Conservation (phyloP, 2,329 filamentous ascomycete genomes). For the Talaromyces amestolkiae region DNA sequence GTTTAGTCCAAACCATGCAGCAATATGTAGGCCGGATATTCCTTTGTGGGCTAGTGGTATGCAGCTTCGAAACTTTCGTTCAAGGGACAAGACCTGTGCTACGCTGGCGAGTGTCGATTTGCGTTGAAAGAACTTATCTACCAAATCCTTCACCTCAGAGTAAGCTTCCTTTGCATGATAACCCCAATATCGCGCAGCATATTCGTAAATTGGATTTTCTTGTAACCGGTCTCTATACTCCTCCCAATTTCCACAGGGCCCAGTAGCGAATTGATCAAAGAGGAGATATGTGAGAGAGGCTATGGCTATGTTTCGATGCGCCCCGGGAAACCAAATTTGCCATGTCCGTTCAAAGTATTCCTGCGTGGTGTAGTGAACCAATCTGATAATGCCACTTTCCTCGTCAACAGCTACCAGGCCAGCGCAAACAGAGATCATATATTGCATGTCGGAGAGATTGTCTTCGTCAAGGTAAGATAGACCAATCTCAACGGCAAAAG, state of each 20-base stretch:
- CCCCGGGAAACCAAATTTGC: constrained; percentile 45
- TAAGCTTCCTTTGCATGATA: constrained; percentile 16
- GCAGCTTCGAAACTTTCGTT: background rate
- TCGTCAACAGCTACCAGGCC: constrained; percentile 36
- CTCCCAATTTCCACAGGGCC: background rate
- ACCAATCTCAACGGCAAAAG: constrained; percentile 39
- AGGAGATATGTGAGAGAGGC: constrained; percentile 27
- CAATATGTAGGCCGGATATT: background rate
- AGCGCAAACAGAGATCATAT: constrained; percentile 29
- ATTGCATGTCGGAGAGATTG: constrained; percentile 35
- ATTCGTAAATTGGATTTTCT: constrained; percentile 22
- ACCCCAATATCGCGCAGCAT: constrained; percentile 23
- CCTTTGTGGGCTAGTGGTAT: background rate
- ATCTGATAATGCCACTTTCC: constrained; percentile 29
- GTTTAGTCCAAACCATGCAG: background rate
- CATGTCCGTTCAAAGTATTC: constrained; percentile 42
- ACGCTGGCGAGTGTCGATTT: background rate
- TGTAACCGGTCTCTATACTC: background rate
- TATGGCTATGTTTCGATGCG: constrained; percentile 20
- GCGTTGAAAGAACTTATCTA: background rate
- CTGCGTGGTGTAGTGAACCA: constrained; percentile 33
- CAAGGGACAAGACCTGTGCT: background rate
- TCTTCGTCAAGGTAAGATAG: constrained; percentile 29
- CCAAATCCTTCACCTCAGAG: background rate
- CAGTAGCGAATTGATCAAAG: constrained; percentile 21